Base-by-base conservation (phyloP, 345 rosid genomes). In the Sisymbrium irio region DNA sequence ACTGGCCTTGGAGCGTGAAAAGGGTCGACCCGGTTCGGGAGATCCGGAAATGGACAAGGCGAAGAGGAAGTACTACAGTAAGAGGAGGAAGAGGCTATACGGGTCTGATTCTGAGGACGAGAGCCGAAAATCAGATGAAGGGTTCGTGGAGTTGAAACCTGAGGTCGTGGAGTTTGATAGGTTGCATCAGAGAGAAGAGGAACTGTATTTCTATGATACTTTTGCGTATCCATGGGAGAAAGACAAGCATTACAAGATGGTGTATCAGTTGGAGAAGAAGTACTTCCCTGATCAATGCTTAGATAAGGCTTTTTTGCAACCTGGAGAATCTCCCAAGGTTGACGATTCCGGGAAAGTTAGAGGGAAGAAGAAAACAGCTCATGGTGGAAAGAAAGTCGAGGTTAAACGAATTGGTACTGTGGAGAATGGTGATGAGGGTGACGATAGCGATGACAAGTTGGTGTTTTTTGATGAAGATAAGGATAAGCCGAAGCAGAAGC, bases 181-280 rank as follows among this genome's bases (percentile, higher is more conserved):
- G 77, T 71, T 92, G 68, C 98, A 95, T 72, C 82, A 95, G 84
- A 88, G 97, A 42, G 97, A 95, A 73, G 96, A 92, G 82, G 97
- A 92, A 65, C 71, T 95, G 79, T 92, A 88, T 76, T 90, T 95
- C 40, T 81, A 89, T 50, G 97, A 95, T 68, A 36, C 93, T 3
- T 90, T 95, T 80, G 88, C 97, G 37, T 88, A 86, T 77, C 98
- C 99, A 0, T 92, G 98, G 99, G 97, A 92, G 82, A 90, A 90
- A 73, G 89, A 90, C 65, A 88, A 88, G 88, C 99, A 92, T 83
- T 95, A 95, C 78, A 92, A 88, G 85, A 92, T 90, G 99, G 97
- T 90, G 62, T 87, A 88, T 84, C 89, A 95, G 85, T 70, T 90
- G 74, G 99, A 95, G 85, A 92, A 95, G 89, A 95, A 92, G 87